Base-by-base conservation (phyloP, 1,284 basidiomycete genomes). In the Apiotrichum sp. region DNA sequence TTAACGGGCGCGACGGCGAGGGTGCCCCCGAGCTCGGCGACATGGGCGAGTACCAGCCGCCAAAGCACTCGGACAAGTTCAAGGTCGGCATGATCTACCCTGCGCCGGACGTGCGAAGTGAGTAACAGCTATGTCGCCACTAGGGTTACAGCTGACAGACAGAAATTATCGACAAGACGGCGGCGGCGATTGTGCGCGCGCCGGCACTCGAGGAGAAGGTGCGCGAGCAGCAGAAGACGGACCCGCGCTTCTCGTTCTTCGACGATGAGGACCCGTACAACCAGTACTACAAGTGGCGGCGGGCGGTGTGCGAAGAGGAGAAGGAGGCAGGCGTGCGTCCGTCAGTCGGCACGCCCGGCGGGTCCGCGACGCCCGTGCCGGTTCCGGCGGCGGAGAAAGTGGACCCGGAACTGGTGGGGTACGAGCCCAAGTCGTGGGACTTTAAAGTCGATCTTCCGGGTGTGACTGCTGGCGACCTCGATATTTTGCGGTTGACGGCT, bases 121-220 rank as follows among this genome's bases (percentile, higher is more conserved):
- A 75, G 86, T 73, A 45, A 72, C 68, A 69, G 62, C 70, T 2
- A 22, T 22, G 22, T 22, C 22, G 22, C 22, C 22, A 22, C 22
- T 22, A 41, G 6, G n/a, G n/a, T 41, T 16, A 11, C 14, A 22
- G 22, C 22, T 22, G 22, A 22, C 22, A 22, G 22, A 9, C 62
- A 90, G 89, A 86, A 60, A 92, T 98, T 58, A 93, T 98, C 66
- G 96, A 98, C 81, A 86, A 93, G 71, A 98, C 96, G 6, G 93
- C 96, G 11, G 76, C 83, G n/a, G 93, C 90, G 62, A 89, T 98
- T 60, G 91, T 93, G 22, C 87, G 89, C 65, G 90, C 92, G 3
- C 81, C 84, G 11, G 84, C 87, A 65, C 92, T 98, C 67, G 93
- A 97, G 78, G 89, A 92, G 74, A 93, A 93, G 80, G 92, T 98